Percentiles rank a stretch among this genome's conserved stretches.
Evolutionary conservation across 352 stramenopile genomes (phyloP).

Genomic region (Pythium sukuiense): DNA sequence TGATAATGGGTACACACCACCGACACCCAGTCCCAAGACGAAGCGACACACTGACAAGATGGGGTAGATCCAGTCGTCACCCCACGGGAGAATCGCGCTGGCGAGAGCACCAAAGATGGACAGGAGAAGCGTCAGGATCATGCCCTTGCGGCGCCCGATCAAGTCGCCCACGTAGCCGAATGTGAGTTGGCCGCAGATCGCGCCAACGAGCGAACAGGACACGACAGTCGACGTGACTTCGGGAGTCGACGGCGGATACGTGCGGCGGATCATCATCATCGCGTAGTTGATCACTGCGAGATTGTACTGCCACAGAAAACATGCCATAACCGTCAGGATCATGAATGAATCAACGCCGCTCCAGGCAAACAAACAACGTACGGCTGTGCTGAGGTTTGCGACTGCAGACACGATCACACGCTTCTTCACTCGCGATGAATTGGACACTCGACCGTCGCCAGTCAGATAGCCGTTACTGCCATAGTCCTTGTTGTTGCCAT

Average conservation of each 20-base stretch:
- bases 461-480: not conserved
- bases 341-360: too few relatives aligned
- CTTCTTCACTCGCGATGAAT: conserved; percentile 21
- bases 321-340: not conserved
- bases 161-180: conserved; percentile 80
- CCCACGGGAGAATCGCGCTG: conserved; percentile 64
- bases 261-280: conserved; percentile 42
- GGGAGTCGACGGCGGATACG: conserved; percentile 51
- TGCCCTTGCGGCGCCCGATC: conserved; percentile 63
- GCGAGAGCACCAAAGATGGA: conserved; percentile 57
- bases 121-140: conserved; percentile 77
- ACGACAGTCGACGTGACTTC: conserved; percentile 58
- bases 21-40: conserved; percentile 73
- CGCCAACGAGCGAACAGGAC: conserved; percentile 53
- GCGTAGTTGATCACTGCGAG: conserved; percentile 61
- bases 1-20: conserved; percentile 81
- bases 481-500: conserved; percentile 9
- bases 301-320: conserved; percentile 57
- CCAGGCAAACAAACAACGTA: conserved; percentile 25
- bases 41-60: conserved; percentile 69
- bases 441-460: not conserved
- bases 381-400: conserved; percentile 80
- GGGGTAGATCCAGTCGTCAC: conserved; percentile 54
- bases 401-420: conserved; percentile 62
- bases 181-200: conserved; percentile 76